phyloP scores from a whole-genome alignment of 2,329 filamentous ascomycete genomes.

The Thyridium curvatum region DNA sequence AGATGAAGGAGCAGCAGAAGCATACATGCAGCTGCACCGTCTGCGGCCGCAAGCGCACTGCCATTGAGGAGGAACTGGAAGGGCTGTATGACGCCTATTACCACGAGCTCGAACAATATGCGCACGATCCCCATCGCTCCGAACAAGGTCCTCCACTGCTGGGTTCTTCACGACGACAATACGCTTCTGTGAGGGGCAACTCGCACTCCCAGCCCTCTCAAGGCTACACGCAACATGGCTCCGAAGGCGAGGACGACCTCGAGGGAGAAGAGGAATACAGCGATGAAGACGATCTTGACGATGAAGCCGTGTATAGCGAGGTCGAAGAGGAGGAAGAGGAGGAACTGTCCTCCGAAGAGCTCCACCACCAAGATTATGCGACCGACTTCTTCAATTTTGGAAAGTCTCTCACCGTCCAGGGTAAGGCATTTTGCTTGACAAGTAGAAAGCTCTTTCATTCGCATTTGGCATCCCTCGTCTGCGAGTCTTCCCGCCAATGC shows the following conservation, averaged over 20 bases:
- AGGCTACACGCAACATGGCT: constrained; percentile 49
- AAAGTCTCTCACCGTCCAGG: constrained; percentile 92
- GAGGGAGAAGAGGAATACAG: constrained; percentile 49
- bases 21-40: constrained; percentile 98
- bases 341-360: constrained; percentile 29
- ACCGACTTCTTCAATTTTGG: constrained; percentile 96
- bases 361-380: constrained; percentile 59
- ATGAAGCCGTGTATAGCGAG: constrained; percentile 57
- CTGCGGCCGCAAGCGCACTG: constrained; percentile 90
- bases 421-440: constrained; percentile 46
- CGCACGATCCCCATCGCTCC: constrained; percentile 66
- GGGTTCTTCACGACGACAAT: constrained; percentile 52
- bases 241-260: constrained; percentile 40
- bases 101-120: constrained; percentile 94
- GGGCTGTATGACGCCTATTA: constrained; percentile 98
- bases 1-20: constrained; percentile 99
- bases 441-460: too few relatives aligned
- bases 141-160: constrained; percentile 65
- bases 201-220: constrained; percentile 63
- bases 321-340: constrained; percentile 49
- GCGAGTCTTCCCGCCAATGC: constrained; percentile 19
- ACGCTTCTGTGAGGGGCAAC: constrained; percentile 44
- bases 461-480: too few relatives aligned
- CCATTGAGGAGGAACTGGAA: constrained; percentile 96
- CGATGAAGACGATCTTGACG: constrained; percentile 63